Evolutionary conservation across 2,329 filamentous ascomycete species (phyloP), one percentile per base, ranked within the genome.

Genomic region (Chrysosporium keratinophilum): DNA sequence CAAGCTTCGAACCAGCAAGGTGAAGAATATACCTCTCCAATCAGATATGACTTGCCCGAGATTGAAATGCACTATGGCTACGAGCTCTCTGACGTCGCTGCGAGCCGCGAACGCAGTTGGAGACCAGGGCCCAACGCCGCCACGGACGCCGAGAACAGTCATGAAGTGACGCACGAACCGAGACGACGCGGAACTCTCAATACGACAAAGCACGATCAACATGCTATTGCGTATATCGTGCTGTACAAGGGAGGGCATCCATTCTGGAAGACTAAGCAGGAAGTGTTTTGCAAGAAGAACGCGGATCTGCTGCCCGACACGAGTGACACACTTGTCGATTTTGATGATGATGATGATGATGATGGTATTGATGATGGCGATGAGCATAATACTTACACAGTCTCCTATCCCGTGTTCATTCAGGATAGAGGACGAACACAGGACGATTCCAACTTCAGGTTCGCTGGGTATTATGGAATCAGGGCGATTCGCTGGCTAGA

Each of bases 381-480:
- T 40, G 37, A 17, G 23, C 7, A 28, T 7, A 3, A 28, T 7
- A 33, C 17, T 11, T 28, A 19, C 19, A 35, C 6, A 11, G 20
- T 14, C 11, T 56, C 54, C 28, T 58, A 54, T 23, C 54, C 54
- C 5, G 11, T 58, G 23, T 58, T 56, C 41, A 19, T 49, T 23
- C 46, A 54, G 33, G 14, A 5, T 3, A 12, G 14, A 11, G 20
- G 2, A 2, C 11, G 10, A 7, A 5, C 10, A 1, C 2, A 34
- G 7, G 20, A 4, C 6, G 4, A 37, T 19, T n/a, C 9, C 12
- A 19, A 28, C 14, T 33, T 40, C 19, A n/a, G 5, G 12, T 54
- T 58, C 15, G 28, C 12, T 2, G 56, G 54, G 6, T 54, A 49
- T 37, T 54, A 54, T 14, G 28, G 33, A 2, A 54, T 58, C 15